Base-by-base conservation (phyloP, 2,329 filamentous ascomycete genomes). In the Fusarium lyarnte region DNA sequence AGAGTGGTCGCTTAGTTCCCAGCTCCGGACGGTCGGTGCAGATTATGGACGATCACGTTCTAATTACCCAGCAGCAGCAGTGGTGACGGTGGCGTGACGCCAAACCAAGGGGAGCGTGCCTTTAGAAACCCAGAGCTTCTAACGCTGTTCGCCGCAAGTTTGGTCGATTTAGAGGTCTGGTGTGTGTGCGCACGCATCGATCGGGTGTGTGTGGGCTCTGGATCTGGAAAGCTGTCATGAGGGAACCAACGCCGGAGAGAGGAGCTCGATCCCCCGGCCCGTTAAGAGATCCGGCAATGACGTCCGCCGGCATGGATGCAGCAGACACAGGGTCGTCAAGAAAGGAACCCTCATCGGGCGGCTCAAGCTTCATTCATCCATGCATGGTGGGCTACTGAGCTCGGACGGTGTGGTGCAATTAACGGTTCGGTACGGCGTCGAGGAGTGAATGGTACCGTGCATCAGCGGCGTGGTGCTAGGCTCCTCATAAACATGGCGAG, bases 171-270 rank as follows among this genome's bases (percentile, higher is more conserved):
- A 65, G 67, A 57, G 38, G 46, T 55, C 58, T 68, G 63, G 63
- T 74, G 63, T 67, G 46, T 60, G 63, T n/a, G 62, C 47, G 52
- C 55, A 63, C 62, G 63, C 64, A 74, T 73, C 67, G 71, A 73
- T 73, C 67, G 58, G 59, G 67, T 72, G 71, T 74, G 70, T 45
- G 71, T 73, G 67, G 70, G 39, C 63, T 69, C 66, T 68, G 55
- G 71, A 74, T 74, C 71, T 73, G 55, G 67, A 65, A 70, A 69
- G 59, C 71, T 73, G 71, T 73, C 71, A 73, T 72, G 54, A 71
- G 54, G 67, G 71, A 74, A 72, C 71, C 71, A 58, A 45, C 57
- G 55, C 58, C 52, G 52, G 66, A 73, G 57, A 54, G 45, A 43
- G 54, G 39, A 71, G 70, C 49, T 73, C 62, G 70, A 73, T 66